phyloP scores from a whole-genome alignment of 2,329 filamentous ascomycete species.

The Cladobotryum mycophilum region DNA sequence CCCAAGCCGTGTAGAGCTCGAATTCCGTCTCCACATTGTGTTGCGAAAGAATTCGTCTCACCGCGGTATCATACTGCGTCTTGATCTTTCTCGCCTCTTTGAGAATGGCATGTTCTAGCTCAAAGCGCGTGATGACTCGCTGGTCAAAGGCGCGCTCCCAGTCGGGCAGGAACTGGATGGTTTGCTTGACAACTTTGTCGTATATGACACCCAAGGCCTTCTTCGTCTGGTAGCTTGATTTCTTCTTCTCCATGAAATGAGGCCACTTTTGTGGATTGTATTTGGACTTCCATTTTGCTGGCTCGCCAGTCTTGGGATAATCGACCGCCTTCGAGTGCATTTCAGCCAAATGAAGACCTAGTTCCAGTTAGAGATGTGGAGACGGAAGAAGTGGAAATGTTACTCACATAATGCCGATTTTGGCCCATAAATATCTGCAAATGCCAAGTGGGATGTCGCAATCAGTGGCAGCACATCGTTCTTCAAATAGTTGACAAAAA shows the following conservation, averaged over 20 bases:
- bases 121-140: constrained; percentile 61
- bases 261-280: constrained; percentile 64
- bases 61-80: constrained; percentile 64
- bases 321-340: constrained; percentile 91
- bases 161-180: constrained; percentile 64
- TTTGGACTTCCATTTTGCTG: constrained; percentile 58
- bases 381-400: no score
- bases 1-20: constrained; percentile 84
- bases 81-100: constrained; percentile 62
- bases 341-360: constrained; percentile 62
- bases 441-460: constrained; percentile 73
- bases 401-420: constrained; percentile 59
- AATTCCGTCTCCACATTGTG: constrained; percentile 82
- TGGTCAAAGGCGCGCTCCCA: constrained; percentile 69
- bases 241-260: constrained; percentile 76
- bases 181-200: constrained; percentile 55
- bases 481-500: constrained; percentile 91
- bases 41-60: constrained; percentile 78
- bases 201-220: constrained; percentile 78
- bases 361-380: not conserved
- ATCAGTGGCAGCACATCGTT: constrained; percentile 77
- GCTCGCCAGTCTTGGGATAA: constrained; percentile 82
- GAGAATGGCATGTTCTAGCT: constrained; percentile 49
- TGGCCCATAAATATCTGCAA: constrained; percentile 65
- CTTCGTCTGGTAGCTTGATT: constrained; percentile 56